Base-by-base conservation (phyloP, 2,329 filamentous ascomycete genomes). In the Neoscytalidium dimidiatum region DNA sequence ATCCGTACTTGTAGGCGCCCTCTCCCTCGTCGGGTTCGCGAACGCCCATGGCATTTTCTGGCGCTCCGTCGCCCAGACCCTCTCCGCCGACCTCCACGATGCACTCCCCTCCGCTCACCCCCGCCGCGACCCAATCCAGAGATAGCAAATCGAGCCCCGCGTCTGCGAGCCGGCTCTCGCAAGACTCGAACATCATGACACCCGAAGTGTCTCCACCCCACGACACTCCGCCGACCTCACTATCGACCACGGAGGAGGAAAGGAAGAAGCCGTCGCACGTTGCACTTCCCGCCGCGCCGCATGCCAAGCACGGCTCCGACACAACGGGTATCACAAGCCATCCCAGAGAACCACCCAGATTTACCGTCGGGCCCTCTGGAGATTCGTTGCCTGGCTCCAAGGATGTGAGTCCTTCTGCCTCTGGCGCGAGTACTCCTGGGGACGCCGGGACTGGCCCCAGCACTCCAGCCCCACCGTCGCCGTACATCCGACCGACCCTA, bases 61-160 rank as follows among this genome's bases (percentile, higher is more conserved):
- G 70, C 19, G 86, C 84, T 70, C 84, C 85, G 67, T 93, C 90
- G 65, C 88, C 90, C 31, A 85, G 84, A 74, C 81, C 87, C 44
- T 91, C 89, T 68, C 90, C 91, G 66, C 85, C 86, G 67, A 81
- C 86, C 49, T 87, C 89, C 66, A 86, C 90, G 65, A 86, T 96
- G 80, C 91, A 94, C 70, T 96, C 94, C 11, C 94, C 94, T 69
- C 93, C 93, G 46, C 84, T 98, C 61, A 97, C 94, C 13, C 94
- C 94, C 19, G 89, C 92, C 63, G 93, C 89, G 60, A 94, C 92
- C 48, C 81, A 83, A 68, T 86, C 85, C 62, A 81, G 82, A 70
- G 87, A 88, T 73, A 82, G 73, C 71, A 80, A 74, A 69, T 58
- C 71, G 33, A 66, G 49, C 23, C 13, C 63, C n/a, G 38, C 46